phyloP scores from a whole-genome alignment of 1,284 basidiomycete species.

The Sutorius eximius region DNA sequence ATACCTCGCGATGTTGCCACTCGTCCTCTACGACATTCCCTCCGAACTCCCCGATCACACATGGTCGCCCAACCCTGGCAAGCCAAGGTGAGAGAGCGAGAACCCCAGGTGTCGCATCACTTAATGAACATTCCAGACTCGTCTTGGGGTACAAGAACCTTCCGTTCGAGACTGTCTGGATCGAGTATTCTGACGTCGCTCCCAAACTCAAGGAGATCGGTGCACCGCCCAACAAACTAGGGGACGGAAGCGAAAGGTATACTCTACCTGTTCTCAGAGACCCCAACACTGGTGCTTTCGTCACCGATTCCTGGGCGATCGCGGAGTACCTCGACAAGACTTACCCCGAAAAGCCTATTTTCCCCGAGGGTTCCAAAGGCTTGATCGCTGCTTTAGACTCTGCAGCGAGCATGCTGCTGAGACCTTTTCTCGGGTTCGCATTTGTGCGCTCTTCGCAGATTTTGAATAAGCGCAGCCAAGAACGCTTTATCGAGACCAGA shows the following conservation, averaged over 20 bases:
- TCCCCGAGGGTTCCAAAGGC: constrained; percentile 35
- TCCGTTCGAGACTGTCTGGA: constrained; percentile 31
- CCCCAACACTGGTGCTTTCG: constrained; percentile 30
- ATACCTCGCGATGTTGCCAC: constrained; percentile 17
- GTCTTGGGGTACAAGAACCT: constrained; percentile 34
- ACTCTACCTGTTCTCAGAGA: constrained; percentile 39
- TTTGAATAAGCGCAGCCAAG: constrained; percentile 23
- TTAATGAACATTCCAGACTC: constrained; percentile 15
- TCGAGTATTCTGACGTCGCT: constrained; percentile 34
- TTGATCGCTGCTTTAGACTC: constrained; percentile 35
- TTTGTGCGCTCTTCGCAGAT: constrained; percentile 14
- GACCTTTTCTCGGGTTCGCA: constrained; percentile 3
- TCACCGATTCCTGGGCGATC: constrained; percentile 41
- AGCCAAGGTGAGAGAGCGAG: constrained; percentile 18
- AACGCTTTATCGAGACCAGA: constrained; percentile 12
- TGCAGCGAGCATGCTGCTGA: constrained; percentile 3
- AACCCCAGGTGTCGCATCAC: neutral
- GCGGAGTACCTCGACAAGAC: constrained; percentile 46
- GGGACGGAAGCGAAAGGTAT: constrained; percentile 16
- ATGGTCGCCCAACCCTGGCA: constrained; percentile 29
- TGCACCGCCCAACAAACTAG: constrained; percentile 19
- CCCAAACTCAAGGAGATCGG: constrained; percentile 30
- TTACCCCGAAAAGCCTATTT: constrained; percentile 42
- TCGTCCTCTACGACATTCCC: constrained; percentile 31
- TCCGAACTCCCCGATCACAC: constrained; percentile 22